Percentiles rank a stretch among this genome's conserved stretches.
These are phyloP conservation scores for Pleomassaria siparia DNA, from an alignment of 2,329 filamentous ascomycete genomes.

Conservation along the genomic window DNA sequence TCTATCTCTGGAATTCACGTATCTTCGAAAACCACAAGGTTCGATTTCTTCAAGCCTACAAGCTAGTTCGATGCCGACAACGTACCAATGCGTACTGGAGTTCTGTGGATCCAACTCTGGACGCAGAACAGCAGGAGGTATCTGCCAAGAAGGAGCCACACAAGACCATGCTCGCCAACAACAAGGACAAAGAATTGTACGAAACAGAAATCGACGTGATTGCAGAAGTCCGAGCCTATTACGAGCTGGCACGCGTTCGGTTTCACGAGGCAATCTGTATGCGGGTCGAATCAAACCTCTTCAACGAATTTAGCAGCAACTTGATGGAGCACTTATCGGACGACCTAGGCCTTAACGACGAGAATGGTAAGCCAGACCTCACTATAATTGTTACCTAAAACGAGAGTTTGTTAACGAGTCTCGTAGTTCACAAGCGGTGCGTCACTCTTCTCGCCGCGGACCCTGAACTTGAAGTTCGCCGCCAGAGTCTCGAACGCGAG, in stretches of 20 bases:
- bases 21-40: constrained; percentile 21
- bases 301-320: constrained; percentile 22
- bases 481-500: constrained; percentile 26
- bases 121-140: constrained; percentile 21
- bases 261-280: constrained; percentile 60
- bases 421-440: constrained; percentile 12
- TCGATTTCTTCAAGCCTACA: constrained; percentile 20
- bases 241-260: constrained; percentile 64
- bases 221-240: constrained; percentile 67
- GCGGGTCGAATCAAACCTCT: constrained; percentile 42
- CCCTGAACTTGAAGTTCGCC: constrained; percentile 26
- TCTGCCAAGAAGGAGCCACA: constrained; percentile 28
- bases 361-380: constrained; percentile 19
- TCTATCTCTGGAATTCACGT: constrained; percentile 36
- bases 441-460: constrained; percentile 38
- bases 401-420: not conserved
- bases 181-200: constrained; percentile 57
- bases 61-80: constrained; percentile 21
- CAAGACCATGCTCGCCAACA: constrained; percentile 51
- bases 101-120: constrained; percentile 13
- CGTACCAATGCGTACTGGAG: constrained; percentile 32
- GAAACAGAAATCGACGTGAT: constrained; percentile 63
- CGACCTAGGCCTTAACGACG: constrained; percentile 23
- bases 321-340: constrained; percentile 29
- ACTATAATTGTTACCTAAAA: not conserved